These are phyloP conservation scores for Debaryomycetaceae sp. DNA, from an alignment of 1,139 yeast genomes.

Conservation along the genomic window DNA sequence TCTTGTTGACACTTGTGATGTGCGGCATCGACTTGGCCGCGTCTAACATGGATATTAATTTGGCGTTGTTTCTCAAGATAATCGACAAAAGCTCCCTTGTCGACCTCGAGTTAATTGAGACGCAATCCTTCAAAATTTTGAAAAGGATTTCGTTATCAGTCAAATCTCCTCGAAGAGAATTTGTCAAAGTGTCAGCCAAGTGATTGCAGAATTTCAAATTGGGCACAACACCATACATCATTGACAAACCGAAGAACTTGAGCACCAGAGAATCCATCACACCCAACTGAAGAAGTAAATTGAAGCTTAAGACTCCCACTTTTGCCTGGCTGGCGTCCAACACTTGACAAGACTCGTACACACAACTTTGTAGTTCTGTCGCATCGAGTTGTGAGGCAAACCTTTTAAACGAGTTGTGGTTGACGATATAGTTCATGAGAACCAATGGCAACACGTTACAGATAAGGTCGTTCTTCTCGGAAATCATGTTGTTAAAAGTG, in stretches of 20 bases:
- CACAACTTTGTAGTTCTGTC: not conserved
- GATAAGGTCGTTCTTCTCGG: constrained; percentile 2
- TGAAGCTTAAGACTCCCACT: constrained; percentile 5
- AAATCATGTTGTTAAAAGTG: constrained; percentile 4
- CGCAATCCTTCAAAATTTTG: constrained; percentile 2
- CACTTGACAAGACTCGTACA: constrained; percentile 4
- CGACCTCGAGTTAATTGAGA: not conserved
- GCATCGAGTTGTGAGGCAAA: not conserved
- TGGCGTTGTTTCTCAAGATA: constrained; percentile 3
- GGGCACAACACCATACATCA: constrained; percentile 4
- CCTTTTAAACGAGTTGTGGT: constrained; percentile 1
- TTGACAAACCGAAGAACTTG: not conserved
- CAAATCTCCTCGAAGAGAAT: no score
- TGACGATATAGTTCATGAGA: constrained; percentile 1
- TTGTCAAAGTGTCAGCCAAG: not conserved
- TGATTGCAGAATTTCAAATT: constrained; percentile 1
- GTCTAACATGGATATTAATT: constrained; percentile 3
- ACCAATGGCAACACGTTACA: constrained; percentile 4
- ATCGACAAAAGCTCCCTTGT: constrained; percentile 4
- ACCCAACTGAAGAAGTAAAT: not conserved
- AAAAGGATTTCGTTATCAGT: constrained; percentile 2
- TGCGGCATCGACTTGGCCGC: not conserved
- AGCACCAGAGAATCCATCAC: not conserved
- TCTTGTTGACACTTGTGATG: constrained; percentile 3
- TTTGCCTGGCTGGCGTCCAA: constrained; percentile 1